Percentiles rank a stretch among this genome's conserved stretches.
phyloP scores from a whole-genome alignment of 345 rosid species.

The Citrus sp. region DNA sequence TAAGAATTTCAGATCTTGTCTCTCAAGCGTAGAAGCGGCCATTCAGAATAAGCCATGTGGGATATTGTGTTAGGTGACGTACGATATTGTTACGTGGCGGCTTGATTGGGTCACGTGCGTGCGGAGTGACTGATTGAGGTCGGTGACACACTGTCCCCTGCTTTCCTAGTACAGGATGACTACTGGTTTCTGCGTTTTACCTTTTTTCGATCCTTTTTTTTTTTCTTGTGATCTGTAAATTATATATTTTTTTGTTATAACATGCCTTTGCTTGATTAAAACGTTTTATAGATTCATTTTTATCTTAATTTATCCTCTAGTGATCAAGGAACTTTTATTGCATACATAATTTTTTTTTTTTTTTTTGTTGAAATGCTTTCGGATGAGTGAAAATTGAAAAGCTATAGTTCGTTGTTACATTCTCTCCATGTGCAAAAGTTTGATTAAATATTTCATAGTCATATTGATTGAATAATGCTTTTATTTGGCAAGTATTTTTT shows the following conservation, averaged over 20 bases:
- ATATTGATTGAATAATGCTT: no score
- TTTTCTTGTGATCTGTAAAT: neutral
- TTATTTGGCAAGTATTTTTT: no score
- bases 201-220: neutral
- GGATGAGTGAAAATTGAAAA: neutral
- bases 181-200: neutral
- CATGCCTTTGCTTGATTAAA: neutral
- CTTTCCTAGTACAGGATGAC: no score
- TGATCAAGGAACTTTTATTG: neutral
- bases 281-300: neutral
- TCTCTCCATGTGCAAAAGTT: neutral
- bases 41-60: constrained; percentile 30
- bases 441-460: no score
- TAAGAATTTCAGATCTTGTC: neutral
- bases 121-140: neutral
- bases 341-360: no score
- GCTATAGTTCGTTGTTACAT: no score
- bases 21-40: constrained; percentile 4
- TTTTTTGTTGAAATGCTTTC: neutral
- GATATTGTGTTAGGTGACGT: neutral
- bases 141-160: neutral
- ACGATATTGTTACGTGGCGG: constrained; percentile 21
- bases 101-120: constrained; percentile 20
- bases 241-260: neutral
- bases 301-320: neutral